A percentile compares a stretch with the other conserved stretches of the same genome.
Evolutionary conservation across 768 basidiomycete species (phyloP).

Genomic region (Macrolepiota dolichaula): DNA sequence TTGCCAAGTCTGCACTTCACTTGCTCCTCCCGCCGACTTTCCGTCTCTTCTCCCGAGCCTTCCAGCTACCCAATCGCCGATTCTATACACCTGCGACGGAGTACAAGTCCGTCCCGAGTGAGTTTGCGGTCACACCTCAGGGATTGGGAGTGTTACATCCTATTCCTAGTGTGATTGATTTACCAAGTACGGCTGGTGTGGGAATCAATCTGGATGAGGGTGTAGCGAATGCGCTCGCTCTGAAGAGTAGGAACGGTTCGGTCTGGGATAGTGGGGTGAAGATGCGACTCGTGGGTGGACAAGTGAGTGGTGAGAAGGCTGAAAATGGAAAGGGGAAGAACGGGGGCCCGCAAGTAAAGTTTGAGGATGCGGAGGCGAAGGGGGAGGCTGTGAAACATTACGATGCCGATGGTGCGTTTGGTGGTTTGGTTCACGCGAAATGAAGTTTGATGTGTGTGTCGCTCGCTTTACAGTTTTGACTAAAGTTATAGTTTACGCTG

Average conservation of each 20-base stretch:
- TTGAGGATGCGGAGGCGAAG: slow-evolving; percentile 25
- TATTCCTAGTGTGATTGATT: slow-evolving; percentile 84
- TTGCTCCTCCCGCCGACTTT: slow-evolving; percentile 79
- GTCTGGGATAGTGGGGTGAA: slow-evolving; percentile 51
- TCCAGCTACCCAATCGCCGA: slow-evolving; percentile 75
- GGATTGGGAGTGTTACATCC: slow-evolving; percentile 54
- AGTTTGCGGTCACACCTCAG: slow-evolving; percentile 35
- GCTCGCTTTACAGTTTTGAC: slow-evolving; percentile 61
- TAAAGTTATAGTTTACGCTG: slow-evolving; percentile 86
- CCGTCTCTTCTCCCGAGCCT: slow-evolving; percentile 64
- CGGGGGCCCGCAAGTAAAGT: slow-evolving; percentile 20
- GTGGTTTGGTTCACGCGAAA: background rate
- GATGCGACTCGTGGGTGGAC: slow-evolving; percentile 36
- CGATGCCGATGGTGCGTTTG: slow-evolving; percentile 74
- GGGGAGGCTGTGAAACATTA: slow-evolving; percentile 61
- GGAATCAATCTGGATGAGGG: slow-evolving; percentile 44
- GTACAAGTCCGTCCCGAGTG: slow-evolving; percentile 66
- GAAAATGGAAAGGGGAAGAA: slow-evolving; percentile 15
- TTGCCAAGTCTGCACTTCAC: slow-evolving; percentile 77
- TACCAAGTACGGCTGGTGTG: slow-evolving; percentile 47
- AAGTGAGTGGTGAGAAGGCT: slow-evolving; percentile 4
- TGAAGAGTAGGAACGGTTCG: slow-evolving; percentile 28
- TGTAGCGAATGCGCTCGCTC: slow-evolving; percentile 30
- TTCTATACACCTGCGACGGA: slow-evolving; percentile 93
- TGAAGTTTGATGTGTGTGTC: slow-evolving; percentile 6